These are phyloP conservation scores for Leccinum arenicola DNA, from an alignment of 768 basidiomycete genomes.

Conservation along the genomic window DNA sequence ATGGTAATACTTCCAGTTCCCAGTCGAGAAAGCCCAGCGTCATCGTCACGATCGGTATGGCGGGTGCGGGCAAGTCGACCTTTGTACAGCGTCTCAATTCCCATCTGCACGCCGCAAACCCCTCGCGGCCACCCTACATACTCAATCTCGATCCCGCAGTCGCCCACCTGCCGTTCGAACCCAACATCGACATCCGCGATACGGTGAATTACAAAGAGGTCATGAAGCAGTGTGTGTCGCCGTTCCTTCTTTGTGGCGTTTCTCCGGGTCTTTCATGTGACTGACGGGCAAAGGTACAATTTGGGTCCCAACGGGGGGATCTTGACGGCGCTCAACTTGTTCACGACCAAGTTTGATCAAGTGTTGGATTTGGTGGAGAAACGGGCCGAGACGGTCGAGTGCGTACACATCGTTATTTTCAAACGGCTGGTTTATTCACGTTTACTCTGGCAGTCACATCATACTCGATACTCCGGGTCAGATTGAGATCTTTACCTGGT, in stretches of 20 bases:
- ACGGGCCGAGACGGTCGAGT: constrained; percentile 86
- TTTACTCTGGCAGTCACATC: constrained; percentile 61
- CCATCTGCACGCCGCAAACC: constrained; percentile 70
- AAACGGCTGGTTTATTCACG: not conserved
- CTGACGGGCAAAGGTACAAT: constrained; percentile 70
- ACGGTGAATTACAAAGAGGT: constrained; percentile 97
- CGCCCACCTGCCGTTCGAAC: constrained; percentile 83
- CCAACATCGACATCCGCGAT: constrained; percentile 97
- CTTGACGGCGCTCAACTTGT: constrained; percentile 92
- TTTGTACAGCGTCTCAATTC: constrained; percentile 95
- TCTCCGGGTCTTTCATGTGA: constrained; percentile 10
- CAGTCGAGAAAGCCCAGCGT: constrained; percentile 59
- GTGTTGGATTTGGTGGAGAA: constrained; percentile 91
- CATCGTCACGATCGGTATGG: constrained; percentile 94
- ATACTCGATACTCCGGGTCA: constrained; percentile 97
- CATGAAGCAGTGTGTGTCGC: constrained; percentile 94
- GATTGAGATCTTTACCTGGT: constrained; percentile 99
- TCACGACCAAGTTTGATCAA: constrained; percentile 99
- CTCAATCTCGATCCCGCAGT: constrained; percentile 98
- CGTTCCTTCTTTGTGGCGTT: constrained; percentile 16
- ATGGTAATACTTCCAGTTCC: constrained; percentile 1
- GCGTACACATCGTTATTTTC: constrained; percentile 30
- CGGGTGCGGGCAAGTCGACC: constrained; percentile 96
- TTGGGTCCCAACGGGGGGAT: constrained; percentile 98
- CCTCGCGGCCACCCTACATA: constrained; percentile 81